These are phyloP conservation scores for Microcos paniculata DNA, from an alignment of 345 rosid genomes.

Conservation along the genomic window DNA sequence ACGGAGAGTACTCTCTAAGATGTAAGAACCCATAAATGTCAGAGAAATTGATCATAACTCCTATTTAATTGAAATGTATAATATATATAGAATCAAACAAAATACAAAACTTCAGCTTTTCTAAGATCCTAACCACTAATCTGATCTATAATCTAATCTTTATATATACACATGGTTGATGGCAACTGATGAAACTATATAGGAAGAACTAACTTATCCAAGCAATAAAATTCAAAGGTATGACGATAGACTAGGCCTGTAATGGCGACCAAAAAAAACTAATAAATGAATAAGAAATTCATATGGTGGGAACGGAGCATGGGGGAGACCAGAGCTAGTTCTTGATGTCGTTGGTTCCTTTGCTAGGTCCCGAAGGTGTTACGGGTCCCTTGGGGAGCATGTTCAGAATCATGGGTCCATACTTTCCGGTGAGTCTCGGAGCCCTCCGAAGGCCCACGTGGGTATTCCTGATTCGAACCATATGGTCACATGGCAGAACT, in stretches of 20 bases:
- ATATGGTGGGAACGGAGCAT: not conserved
- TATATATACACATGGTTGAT: constrained; percentile 1
- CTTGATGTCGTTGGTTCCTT: constrained; percentile 37
- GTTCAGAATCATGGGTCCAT: constrained; percentile 44
- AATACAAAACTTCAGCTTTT: too few species aligned
- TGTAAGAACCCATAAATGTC: too few species aligned
- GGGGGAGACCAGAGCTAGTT: constrained; percentile 21
- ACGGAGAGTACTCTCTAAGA: too few species aligned
- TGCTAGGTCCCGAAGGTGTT: constrained; percentile 58
- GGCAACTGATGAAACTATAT: too few species aligned
- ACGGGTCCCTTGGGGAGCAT: constrained; percentile 57
- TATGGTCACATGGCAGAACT: constrained; percentile 15
- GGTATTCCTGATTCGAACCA: not conserved
- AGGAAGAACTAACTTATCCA: too few species aligned
- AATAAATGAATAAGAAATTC: not conserved
- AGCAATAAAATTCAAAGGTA: not conserved
- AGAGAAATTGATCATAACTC: too few species aligned
- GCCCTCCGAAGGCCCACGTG: not conserved
- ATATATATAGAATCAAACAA: too few species aligned
- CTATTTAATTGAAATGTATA: too few species aligned
- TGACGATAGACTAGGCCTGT: not conserved
- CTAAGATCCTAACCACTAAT: too few species aligned
- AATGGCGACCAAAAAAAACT: not conserved
- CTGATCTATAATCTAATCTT: not conserved
- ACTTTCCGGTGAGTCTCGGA: constrained; percentile 26